phyloP scores from a whole-genome alignment of 1,139 yeast species.

The Fermentozyma sake region DNA sequence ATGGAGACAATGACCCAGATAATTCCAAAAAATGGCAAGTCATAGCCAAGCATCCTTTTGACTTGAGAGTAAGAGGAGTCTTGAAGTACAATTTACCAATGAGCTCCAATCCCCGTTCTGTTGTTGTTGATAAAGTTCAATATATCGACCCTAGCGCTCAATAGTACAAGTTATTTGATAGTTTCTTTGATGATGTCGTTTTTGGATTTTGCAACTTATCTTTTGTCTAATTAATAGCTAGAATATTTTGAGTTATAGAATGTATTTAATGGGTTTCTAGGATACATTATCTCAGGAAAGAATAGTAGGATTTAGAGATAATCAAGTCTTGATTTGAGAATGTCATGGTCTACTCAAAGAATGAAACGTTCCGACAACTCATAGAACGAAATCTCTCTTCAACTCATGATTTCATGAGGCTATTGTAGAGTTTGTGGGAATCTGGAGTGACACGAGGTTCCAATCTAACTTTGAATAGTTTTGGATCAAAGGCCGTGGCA shows the following conservation, averaged over 20 bases:
- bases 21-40: conserved; percentile 67
- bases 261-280: too few relatives aligned
- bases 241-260: too few relatives aligned
- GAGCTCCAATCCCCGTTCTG: conserved; percentile 48
- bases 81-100: conserved; percentile 74
- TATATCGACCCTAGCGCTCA: conserved; percentile 50
- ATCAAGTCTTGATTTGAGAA: too few relatives aligned
- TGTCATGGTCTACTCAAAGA: too few relatives aligned
- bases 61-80: conserved; percentile 77
- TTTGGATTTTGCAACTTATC: too few relatives aligned
- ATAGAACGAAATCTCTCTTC: too few relatives aligned
- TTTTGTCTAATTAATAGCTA: too few relatives aligned
- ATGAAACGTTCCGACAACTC: too few relatives aligned
- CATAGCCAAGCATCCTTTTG: conserved; percentile 79
- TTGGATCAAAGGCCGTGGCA: conserved; percentile 61
- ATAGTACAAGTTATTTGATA: too few relatives aligned
- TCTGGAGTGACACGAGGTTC: conserved; percentile 8
- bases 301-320: too few relatives aligned
- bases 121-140: conserved; percentile 59
- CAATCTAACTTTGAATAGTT: conserved; percentile 32
- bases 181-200: too few relatives aligned
- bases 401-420: conserved; percentile 4
- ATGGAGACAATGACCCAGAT: conserved; percentile 19
- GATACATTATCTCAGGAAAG: too few relatives aligned
- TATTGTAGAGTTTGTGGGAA: conserved; percentile 7